A percentile compares a stretch with the other conserved stretches of the same genome.
phyloP scores from a whole-genome alignment of 2,329 filamentous ascomycete species.

The Aureobasidium sp. region DNA sequence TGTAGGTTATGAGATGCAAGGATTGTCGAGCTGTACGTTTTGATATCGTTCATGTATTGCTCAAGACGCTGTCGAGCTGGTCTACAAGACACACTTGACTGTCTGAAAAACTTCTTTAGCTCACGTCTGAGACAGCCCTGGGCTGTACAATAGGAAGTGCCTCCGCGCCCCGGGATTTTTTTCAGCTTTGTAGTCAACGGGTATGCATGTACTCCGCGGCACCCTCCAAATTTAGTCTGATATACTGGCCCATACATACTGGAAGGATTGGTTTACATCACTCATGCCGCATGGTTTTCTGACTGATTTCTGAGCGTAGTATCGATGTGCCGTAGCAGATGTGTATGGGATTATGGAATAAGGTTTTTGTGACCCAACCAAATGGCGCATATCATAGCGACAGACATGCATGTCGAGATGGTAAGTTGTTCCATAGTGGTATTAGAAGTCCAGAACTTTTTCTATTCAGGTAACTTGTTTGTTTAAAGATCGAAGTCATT shows the following conservation, averaged over 20 bases:
- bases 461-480: no score
- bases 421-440: no score
- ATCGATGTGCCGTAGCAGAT: background rate
- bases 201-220: background rate
- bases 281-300: background rate
- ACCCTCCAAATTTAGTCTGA: background rate
- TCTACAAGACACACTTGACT: no score
- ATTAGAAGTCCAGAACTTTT: no score
- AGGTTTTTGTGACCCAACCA: background rate
- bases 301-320: background rate
- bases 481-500: no score
- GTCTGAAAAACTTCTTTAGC: no score
- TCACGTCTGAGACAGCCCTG: background rate
- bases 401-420: background rate
- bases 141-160: background rate
- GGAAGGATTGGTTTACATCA: no score
- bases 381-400: background rate
- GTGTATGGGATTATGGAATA: background rate
- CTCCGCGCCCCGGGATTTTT: background rate
- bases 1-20: no score
- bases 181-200: background rate
- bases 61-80: no score
- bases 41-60: no score
- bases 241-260: background rate
- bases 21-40: no score